phyloP scores from a whole-genome alignment of 495 filamentous ascomycete species.

The Aspergillus wentii region DNA sequence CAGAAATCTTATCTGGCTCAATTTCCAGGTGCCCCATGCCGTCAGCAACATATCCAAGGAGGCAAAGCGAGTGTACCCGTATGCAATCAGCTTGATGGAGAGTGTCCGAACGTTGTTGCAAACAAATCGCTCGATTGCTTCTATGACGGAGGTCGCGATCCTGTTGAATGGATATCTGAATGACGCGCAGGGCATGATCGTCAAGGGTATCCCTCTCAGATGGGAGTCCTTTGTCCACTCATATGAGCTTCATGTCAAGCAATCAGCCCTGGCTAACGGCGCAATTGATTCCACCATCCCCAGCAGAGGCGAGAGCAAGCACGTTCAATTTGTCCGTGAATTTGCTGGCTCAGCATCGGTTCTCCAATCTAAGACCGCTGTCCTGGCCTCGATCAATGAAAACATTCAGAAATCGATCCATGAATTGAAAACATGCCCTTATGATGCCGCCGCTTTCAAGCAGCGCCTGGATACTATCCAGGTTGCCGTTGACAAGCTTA shows the following conservation, averaged over 20 bases:
- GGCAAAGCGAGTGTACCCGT: constrained; percentile 94
- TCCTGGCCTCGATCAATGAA: constrained; percentile 71
- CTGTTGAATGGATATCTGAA: constrained; percentile 87
- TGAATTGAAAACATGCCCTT: constrained; percentile 83
- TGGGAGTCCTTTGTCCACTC: constrained; percentile 98
- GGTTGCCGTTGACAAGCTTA: constrained; percentile 86
- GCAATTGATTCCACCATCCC: constrained; percentile 52
- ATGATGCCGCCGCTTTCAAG: constrained; percentile 69
- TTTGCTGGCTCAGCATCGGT: constrained; percentile 80
- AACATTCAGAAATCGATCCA: constrained; percentile 74
- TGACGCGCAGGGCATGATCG: constrained; percentile 73
- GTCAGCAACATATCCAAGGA: constrained; percentile 96
- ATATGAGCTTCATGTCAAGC: constrained; percentile 85
- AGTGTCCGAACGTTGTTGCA: constrained; percentile 86
- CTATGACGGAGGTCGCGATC: constrained; percentile 80
- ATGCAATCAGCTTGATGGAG: constrained; percentile 97
- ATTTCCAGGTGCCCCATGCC: constrained; percentile 84
- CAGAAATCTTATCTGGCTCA: constrained; percentile 91
- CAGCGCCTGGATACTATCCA: constrained; percentile 80
- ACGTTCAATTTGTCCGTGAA: constrained; percentile 92
- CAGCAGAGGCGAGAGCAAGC: constrained; percentile 74
- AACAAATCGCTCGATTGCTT: constrained; percentile 71
- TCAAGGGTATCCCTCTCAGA: constrained; percentile 79
- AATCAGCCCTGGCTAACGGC: constrained; percentile 54
- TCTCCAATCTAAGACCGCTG: constrained; percentile 78